Evolutionary conservation across 1,284 basidiomycete genomes (phyloP).

Genomic region (Cryptococcus sp.): DNA sequence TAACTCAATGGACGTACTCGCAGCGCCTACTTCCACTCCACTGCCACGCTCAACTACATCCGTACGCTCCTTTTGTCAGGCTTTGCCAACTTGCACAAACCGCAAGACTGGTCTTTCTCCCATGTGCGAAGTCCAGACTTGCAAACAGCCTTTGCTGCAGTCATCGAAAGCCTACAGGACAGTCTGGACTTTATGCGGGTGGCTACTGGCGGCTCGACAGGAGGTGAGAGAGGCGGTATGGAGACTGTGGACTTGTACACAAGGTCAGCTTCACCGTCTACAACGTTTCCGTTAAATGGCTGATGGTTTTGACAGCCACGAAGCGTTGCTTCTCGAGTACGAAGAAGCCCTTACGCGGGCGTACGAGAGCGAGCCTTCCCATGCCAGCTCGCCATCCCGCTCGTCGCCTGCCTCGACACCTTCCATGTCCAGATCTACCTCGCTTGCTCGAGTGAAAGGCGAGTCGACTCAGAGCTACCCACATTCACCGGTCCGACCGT

Average conservation of each 20-base stretch:
- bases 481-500: conserved; percentile 30
- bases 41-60: conserved; percentile 90
- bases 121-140: conserved; percentile 84
- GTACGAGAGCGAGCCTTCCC: conserved; percentile 9
- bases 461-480: conserved; percentile 17
- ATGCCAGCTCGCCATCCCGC: conserved; percentile 10
- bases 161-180: conserved; percentile 81
- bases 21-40: conserved; percentile 94
- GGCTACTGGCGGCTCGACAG: conserved; percentile 66
- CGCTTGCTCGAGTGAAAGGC: conserved; percentile 14
- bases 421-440: conserved; percentile 29
- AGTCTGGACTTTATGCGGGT: conserved; percentile 85
- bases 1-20: not conserved
- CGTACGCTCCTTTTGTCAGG: conserved; percentile 84
- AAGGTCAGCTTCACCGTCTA: conserved; percentile 59
- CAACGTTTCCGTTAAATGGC: not conserved
- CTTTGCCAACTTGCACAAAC: conserved; percentile 88
- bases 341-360: conserved; percentile 85
- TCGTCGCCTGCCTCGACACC: conserved; percentile 29
- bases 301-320: conserved; percentile 63
- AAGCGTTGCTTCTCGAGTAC: conserved; percentile 90
- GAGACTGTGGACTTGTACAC: conserved; percentile 95
- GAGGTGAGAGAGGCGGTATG: conserved; percentile 63
- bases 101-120: conserved; percentile 85
- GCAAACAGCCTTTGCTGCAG: conserved; percentile 76